A percentile compares a stretch with the other conserved stretches of the same genome.
Conservation (phyloP, 2,329 filamentous ascomycete species). For the Fusarium mundagurra region DNA sequence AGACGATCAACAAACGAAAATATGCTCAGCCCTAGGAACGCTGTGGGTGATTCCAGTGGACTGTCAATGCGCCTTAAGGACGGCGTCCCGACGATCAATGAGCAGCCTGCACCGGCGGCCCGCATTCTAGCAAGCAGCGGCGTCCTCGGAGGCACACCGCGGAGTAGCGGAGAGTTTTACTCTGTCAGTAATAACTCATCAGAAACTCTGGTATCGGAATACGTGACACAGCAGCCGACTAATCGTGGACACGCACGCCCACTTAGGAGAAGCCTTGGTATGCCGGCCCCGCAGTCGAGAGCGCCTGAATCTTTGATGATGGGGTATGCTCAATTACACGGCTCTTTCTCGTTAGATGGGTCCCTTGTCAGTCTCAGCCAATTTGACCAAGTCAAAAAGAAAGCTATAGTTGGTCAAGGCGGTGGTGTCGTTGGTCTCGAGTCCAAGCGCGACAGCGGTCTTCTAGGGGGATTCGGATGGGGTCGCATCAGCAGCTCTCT, state of each 20-base stretch:
- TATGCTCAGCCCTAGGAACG: slow-evolving; percentile 52
- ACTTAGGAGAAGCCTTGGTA: slow-evolving; percentile 57
- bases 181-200: slow-evolving; percentile 94
- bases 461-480: slow-evolving; percentile 89
- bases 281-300: slow-evolving; percentile 56
- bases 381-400: slow-evolving; percentile 96
- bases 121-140: slow-evolving; percentile 82
- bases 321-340: slow-evolving; percentile 95
- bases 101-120: slow-evolving; percentile 68
- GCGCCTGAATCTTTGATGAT: slow-evolving; percentile 89
- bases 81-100: slow-evolving; percentile 61
- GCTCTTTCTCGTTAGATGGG: slow-evolving; percentile 90
- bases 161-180: slow-evolving; percentile 95
- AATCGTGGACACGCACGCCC: slow-evolving; percentile 50
- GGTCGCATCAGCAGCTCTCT: slow-evolving; percentile 87
- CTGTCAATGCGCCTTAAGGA: slow-evolving; percentile 56
- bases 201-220: slow-evolving; percentile 92
- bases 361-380: slow-evolving; percentile 88
- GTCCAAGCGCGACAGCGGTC: slow-evolving; percentile 77
- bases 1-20: slow-evolving; percentile 49
- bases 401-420: slow-evolving; percentile 87
- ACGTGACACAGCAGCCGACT: slow-evolving; percentile 67
- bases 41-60: slow-evolving; percentile 47
- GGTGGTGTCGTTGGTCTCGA: slow-evolving; percentile 88
- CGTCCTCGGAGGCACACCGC: slow-evolving; percentile 76